Evolutionary conservation across 1,284 basidiomycete species (phyloP), one percentile per base, ranked within the genome.

Genomic region (Lentinus polychrous): DNA sequence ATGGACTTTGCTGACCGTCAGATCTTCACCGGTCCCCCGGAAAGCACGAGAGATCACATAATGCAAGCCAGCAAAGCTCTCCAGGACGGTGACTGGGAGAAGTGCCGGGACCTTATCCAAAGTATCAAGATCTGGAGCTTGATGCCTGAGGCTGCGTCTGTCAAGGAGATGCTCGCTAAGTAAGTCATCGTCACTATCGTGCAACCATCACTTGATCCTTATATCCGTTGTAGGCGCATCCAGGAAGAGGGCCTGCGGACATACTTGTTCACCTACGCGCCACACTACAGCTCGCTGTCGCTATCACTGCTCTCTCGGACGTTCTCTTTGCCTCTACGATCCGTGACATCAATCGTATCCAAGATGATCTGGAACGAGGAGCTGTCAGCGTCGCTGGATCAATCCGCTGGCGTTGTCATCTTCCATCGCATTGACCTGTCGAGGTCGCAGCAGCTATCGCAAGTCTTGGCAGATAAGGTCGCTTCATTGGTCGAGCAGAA

Each of bases 361-460:
- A 92, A 94, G 70, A 98, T 99, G 96, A 97, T 99, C 62, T 98
- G 94, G 93, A 93, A 81, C 60, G 96, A 98, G 64, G 94, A 98
- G 66, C 75, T 99, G 12, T 78, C 90, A 0, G 96, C 95, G 1
- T 94, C 92, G 27, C 75, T 99, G 50, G 96, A 99, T 65, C 91
- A 91, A 65, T 83, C 90, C 15, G 83, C 83, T 46, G 81, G 83
- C 48, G 91, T 94, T 40, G 75, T 96, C 45, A 83, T 94, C 43
- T 92, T 97, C 75, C 89, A 95, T 65, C 83, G 89, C 47, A 80
- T 92, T 47, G 93, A 97, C 60, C 78, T 93, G 39, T 82, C 89
- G 27, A 86, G 91, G 48, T 76, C 90, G n/a, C 95, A 99, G 67
- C 85, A 93, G 61, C 73, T 96, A 5, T 88, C 92, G 3, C 84